Evolutionary conservation across 176 grass and related monocot genomes (phyloP), one percentile per base, ranked within the genome.

Genomic region (Lolium rigidum): DNA sequence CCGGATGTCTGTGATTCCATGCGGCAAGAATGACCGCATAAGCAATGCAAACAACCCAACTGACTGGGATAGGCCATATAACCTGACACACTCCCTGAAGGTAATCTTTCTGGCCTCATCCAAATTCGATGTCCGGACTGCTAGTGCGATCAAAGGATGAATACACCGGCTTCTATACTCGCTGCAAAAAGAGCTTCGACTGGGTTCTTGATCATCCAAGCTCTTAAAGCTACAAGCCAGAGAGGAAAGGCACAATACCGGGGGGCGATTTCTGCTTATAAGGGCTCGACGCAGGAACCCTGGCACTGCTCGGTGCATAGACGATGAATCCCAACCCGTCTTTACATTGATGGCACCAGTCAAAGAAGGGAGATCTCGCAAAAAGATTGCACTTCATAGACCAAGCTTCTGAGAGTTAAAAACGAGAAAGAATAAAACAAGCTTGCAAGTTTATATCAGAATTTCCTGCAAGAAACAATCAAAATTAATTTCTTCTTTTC

Each of bases 11-110:
- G 77, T 88, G n/a, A 87, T 71, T 78, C 87, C 75, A 14, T 48
- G 5, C 0, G 84, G 59, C 39, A 80, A 85, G 86, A 84, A 90
- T 7, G 58, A 81, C 80, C 82, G 69, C 54, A 86, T 84, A 31
- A 95, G 69, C 72, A 95, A 65, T 3, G 90, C 83, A 82, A 94
- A 94, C 55, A 90, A 24, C 49, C 68, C 52, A 35, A 90, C 26
- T 16, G 93, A 92, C 8, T 66, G 88, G 80, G 85, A 80, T 52
- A 81, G 48, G 12, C 93, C 90, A 10, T 84, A 90, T 57, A 80
- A 83, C 7, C 85, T 80, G 39, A 89, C 82, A 81, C 87, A 82
- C 22, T 87, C 83, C 51, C 48, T 78, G 81, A 95, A 95, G 66
- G 80, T 86, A 48, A 95, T 88, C 49, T 90, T 82, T 66, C 82